A percentile compares a stretch with the other conserved stretches of the same genome.
Conservation (phyloP, 2,329 filamentous ascomycete genomes). For the Graphiopsis chlorocephala region DNA sequence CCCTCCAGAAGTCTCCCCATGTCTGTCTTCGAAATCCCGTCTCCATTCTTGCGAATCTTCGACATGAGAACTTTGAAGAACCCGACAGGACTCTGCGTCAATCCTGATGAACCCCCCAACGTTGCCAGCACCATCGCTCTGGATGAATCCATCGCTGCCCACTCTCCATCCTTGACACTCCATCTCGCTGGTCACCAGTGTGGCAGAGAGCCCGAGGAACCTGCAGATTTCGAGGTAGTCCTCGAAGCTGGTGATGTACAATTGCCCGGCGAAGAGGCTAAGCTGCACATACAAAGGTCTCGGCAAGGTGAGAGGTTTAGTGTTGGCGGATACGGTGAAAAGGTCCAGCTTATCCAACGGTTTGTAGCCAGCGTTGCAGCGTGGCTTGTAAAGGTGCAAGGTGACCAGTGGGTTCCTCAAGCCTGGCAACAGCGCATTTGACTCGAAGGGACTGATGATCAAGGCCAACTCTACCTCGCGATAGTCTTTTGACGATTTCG, state of each 20-base stretch:
- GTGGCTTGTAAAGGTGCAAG: slow-evolving; percentile 55
- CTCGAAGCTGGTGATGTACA: slow-evolving; percentile 56
- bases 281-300: slow-evolving; percentile 47
- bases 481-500: slow-evolving; percentile 14
- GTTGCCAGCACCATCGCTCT: slow-evolving; percentile 18
- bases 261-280: slow-evolving; percentile 66
- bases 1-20: slow-evolving; percentile 28
- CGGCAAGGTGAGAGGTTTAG: slow-evolving; percentile 18
- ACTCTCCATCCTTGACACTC: slow-evolving; percentile 19
- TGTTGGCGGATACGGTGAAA: slow-evolving; percentile 38
- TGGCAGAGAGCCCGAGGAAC: slow-evolving; percentile 48
- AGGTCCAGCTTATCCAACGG: slow-evolving; percentile 49
- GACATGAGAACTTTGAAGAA: slow-evolving; percentile 27
- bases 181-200: slow-evolving; percentile 8
- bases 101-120: slow-evolving; percentile 19
- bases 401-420: slow-evolving; percentile 40
- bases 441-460: slow-evolving; percentile 62
- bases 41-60: slow-evolving; percentile 24
- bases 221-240: slow-evolving; percentile 56
- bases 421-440: slow-evolving; percentile 46
- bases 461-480: slow-evolving; percentile 39
- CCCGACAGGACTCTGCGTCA: slow-evolving; percentile 23
- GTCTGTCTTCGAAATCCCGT: slow-evolving; percentile 28
- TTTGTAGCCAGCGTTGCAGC: slow-evolving; percentile 35
- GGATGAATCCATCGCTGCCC: slow-evolving; percentile 25